Evolutionary conservation across 208 protist species (phyloP), one percentile per base, ranked within the genome.

Genomic region (Acanthamoeba triangularis): DNA sequence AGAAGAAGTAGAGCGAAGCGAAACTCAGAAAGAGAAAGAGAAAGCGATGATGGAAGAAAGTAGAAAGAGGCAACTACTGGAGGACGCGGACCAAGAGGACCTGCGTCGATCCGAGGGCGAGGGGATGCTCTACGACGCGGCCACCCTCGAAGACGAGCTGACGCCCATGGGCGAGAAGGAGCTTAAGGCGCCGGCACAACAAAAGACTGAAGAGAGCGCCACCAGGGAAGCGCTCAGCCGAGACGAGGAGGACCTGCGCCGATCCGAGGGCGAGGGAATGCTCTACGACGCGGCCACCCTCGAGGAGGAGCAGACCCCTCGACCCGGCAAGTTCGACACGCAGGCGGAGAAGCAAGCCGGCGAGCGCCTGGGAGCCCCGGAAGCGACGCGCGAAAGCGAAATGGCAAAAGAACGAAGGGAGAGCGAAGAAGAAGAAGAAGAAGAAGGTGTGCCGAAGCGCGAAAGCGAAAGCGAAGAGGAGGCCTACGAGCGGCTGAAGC

Each of bases 41-140:
- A 65, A 65, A 65, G 59, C 11, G 14, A n/a, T 25, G 25, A 78
- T 47, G 30, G 7, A n/a, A 16, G 37, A 78, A n/a, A 78, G 37
- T 3, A 16, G 69, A 16, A 78, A 78, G 30, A 78, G 47, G 37
- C 4, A 44, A 0, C 11, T 47, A 10, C 6, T 8, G n/a, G 37
- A 47, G 18, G 69, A 78, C 10, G 37, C 33, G 5, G 69, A 78
- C 6, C 11, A 78, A 44, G 69, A 78, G 30, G 69, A 78, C n/a
- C 69, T 44, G 69, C 69, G 69, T 2, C 25, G 69, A 10, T 78
- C 69, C n/a, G 69, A 78, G 30, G 69, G 69, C 37, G 69, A 78
- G n/a, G 69, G 69, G 8, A 78, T 78, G 69, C 69, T 78, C 69
- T 78, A 78, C 69, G 16, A 78, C 37, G 69, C 69, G 69, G 69